Evolutionary conservation across 2,329 filamentous ascomycete genomes (phyloP).

Genomic region (Pyricularia sp.): DNA sequence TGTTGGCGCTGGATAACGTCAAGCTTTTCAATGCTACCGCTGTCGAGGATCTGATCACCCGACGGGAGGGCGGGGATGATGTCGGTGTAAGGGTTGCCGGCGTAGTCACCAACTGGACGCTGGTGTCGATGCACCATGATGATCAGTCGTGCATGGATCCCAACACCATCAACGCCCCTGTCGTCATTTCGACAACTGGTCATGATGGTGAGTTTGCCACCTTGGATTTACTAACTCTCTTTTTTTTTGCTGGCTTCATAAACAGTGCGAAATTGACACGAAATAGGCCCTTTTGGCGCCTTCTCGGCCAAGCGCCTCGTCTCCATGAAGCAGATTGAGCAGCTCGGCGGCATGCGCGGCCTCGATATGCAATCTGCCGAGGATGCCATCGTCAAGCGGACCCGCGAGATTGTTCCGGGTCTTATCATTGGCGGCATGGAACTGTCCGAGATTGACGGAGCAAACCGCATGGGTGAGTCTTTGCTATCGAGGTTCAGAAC

Average conservation of each 20-base stretch:
- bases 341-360: slow-evolving; percentile 83
- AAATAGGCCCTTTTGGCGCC: slow-evolving; percentile 59
- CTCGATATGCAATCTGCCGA: slow-evolving; percentile 87
- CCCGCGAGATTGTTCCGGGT: slow-evolving; percentile 75
- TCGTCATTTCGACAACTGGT: slow-evolving; percentile 81
- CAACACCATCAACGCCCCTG: slow-evolving; percentile 87
- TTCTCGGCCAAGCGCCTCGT: slow-evolving; percentile 87
- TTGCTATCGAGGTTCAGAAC: neutral
- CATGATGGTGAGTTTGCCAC: slow-evolving; percentile 50
- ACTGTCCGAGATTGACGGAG: slow-evolving; percentile 77
- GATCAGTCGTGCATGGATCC: slow-evolving; percentile 95
- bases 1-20: slow-evolving; percentile 75
- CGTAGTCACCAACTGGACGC: slow-evolving; percentile 92
- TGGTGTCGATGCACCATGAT: slow-evolving; percentile 77
- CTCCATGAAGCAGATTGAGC: slow-evolving; percentile 70
- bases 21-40: slow-evolving; percentile 94
- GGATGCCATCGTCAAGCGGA: slow-evolving; percentile 87
- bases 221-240: too few species aligned
- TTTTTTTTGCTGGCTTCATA: too few species aligned
- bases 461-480: slow-evolving; percentile 67
- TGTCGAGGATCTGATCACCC: slow-evolving; percentile 86
- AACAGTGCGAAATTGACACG: neutral
- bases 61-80: slow-evolving; percentile 33
- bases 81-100: slow-evolving; percentile 60
- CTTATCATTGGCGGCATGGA: slow-evolving; percentile 95